Percentiles rank a stretch among this genome's conserved stretches.
These are phyloP conservation scores for Alternaria novae-zelandiae DNA, from an alignment of 2,329 filamentous ascomycete species.

Conservation along the genomic window DNA sequence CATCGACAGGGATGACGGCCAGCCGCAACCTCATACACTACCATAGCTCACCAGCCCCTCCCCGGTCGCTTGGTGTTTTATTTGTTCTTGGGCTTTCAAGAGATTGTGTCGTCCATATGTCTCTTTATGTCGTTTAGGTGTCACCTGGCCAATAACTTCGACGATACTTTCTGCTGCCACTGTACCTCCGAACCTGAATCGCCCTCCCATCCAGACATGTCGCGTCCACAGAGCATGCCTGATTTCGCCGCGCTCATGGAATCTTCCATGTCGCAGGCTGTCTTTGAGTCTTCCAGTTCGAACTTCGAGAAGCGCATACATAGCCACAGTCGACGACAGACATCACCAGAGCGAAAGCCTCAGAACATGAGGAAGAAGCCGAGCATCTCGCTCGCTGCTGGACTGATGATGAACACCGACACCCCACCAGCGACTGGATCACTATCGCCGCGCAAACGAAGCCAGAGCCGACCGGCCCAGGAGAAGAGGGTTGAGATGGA, in stretches of 20 bases:
- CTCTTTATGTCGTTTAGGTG: slow-evolving; percentile 14
- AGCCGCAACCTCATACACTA: slow-evolving; percentile 25
- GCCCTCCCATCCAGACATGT: slow-evolving; percentile 18
- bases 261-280: slow-evolving; percentile 24
- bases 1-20: slow-evolving; percentile 43
- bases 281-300: slow-evolving; percentile 28
- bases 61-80: background rate
- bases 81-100: slow-evolving; percentile 5
- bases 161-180: slow-evolving; percentile 16
- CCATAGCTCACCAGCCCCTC: slow-evolving; percentile 17
- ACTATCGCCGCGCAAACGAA: slow-evolving; percentile 26
- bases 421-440: slow-evolving; percentile 9
- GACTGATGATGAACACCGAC: slow-evolving; percentile 44
- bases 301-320: slow-evolving; percentile 32
- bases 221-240: slow-evolving; percentile 45
- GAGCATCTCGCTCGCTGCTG: slow-evolving; percentile 44
- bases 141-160: slow-evolving; percentile 13
- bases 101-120: background rate
- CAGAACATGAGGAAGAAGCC: slow-evolving; percentile 37
- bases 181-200: background rate
- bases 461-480: slow-evolving; percentile 10
- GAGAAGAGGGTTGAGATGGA: slow-evolving; percentile 11
- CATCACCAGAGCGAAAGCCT: slow-evolving; percentile 28
- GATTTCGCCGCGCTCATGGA: slow-evolving; percentile 44
- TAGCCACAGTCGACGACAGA: slow-evolving; percentile 24